Conservation (phyloP, 306 rosid species). For the Acacia confusa region DNA sequence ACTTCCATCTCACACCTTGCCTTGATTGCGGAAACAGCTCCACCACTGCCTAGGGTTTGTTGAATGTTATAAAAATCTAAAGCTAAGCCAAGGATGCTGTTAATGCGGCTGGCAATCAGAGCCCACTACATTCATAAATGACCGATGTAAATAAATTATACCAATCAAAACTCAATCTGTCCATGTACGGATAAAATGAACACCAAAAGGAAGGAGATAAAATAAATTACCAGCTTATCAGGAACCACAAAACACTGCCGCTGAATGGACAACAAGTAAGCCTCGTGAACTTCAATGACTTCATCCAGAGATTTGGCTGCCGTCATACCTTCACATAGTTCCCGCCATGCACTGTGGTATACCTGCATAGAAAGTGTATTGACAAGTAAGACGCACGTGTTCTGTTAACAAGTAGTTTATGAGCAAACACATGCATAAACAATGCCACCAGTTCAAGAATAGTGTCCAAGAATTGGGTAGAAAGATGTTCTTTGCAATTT, state of each 20-base stretch:
- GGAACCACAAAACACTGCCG: conserved; percentile 98
- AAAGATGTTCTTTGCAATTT: conserved; percentile 9
- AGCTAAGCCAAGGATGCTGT: conserved; percentile 87
- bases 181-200: conserved; percentile 18
- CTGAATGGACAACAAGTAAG: conserved; percentile 84
- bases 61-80: conserved; percentile 86
- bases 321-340: conserved; percentile 86
- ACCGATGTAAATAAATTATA: conserved; percentile 19
- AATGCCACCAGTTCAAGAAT: background rate
- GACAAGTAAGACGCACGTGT: conserved; percentile 34
- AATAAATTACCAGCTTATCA: conserved; percentile 81
- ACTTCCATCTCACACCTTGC: conserved; percentile 96
- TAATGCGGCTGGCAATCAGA: conserved; percentile 92
- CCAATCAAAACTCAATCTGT: conserved; percentile 27
- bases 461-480: background rate
- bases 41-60: conserved; percentile 74
- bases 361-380: conserved; percentile 62
- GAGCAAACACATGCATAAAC: background rate
- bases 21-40: conserved; percentile 86
- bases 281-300: conserved; percentile 91
- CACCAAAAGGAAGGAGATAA: conserved; percentile 8
- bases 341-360: conserved; percentile 99
- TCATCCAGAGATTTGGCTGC: conserved; percentile 86
- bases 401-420: background rate
- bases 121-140: conserved; percentile 71